Evolutionary conservation across 1,139 yeast genomes (phyloP).

Genomic region (Geotrichum restrictum): DNA sequence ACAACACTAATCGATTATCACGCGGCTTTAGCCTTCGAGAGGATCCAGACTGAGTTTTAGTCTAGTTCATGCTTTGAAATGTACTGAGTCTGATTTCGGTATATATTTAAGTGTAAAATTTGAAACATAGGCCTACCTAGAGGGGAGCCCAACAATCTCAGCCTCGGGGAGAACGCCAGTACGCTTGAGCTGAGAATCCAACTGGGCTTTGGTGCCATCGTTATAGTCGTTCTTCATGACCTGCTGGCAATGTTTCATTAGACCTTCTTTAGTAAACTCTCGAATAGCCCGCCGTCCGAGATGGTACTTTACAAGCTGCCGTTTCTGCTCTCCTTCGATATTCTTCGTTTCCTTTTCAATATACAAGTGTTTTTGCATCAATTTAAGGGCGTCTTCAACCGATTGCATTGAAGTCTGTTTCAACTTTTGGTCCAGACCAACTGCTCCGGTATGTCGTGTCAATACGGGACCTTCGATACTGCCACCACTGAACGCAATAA

Average conservation of each 20-base stretch:
- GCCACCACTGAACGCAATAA: conserved; percentile 18
- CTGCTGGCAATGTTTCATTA: conserved; percentile 8
- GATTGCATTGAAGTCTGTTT: conserved; percentile 8
- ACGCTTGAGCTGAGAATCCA: conserved; percentile 14
- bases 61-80: too few relatives aligned
- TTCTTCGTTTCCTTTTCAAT: conserved; percentile 14
- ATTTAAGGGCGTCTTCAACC: conserved; percentile 11
- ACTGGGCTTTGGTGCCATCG: conserved; percentile 6
- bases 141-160: conserved; percentile 4
- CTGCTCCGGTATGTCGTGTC: conserved; percentile 8
- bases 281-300: conserved; percentile 19
- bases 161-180: conserved; percentile 9
- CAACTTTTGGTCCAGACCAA: conserved; percentile 10
- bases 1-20: too few relatives aligned
- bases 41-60: too few relatives aligned
- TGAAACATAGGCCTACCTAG: too few relatives aligned
- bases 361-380: conserved; percentile 14
- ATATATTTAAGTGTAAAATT: too few relatives aligned
- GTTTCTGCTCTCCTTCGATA: conserved; percentile 16
- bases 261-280: conserved; percentile 18
- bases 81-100: too few relatives aligned
- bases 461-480: conserved; percentile 10
- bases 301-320: conserved; percentile 12
- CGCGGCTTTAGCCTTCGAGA: too few relatives aligned
- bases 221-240: conserved; percentile 12